Percentiles rank a stretch among this genome's conserved stretches.
phyloP scores from a whole-genome alignment of 2,329 filamentous ascomycete genomes.

The Penicillium sp. region DNA sequence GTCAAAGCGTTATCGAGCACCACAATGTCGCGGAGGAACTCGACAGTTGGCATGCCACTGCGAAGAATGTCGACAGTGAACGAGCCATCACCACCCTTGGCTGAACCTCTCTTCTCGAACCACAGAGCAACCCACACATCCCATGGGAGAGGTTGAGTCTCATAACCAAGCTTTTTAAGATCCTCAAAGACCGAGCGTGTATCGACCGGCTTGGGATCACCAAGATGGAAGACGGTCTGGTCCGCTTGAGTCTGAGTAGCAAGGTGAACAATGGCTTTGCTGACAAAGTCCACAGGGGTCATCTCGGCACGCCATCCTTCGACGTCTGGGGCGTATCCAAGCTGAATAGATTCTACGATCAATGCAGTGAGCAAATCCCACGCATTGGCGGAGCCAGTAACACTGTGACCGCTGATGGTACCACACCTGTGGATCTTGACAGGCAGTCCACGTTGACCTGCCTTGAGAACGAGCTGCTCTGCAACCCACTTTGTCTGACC shows the following conservation, averaged over 20 bases:
- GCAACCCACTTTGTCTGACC: constrained; percentile 81
- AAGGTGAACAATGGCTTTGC: constrained; percentile 69
- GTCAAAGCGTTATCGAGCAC: constrained; percentile 72
- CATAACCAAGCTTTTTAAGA: constrained; percentile 66
- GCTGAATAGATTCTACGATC: constrained; percentile 72
- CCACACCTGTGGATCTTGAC: constrained; percentile 71
- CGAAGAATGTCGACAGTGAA: constrained; percentile 78
- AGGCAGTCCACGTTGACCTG: constrained; percentile 65
- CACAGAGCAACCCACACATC: constrained; percentile 73
- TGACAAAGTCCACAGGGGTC: constrained; percentile 81
- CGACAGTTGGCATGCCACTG: constrained; percentile 74
- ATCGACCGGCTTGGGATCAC: constrained; percentile 69
- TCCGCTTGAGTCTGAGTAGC: constrained; percentile 62
- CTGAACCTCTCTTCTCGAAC: constrained; percentile 66
- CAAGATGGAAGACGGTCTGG: constrained; percentile 70
- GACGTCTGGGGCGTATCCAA: constrained; percentile 69
- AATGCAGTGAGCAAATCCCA: constrained; percentile 76
- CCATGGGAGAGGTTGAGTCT: constrained; percentile 65
- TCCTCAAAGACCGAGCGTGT: constrained; percentile 64
- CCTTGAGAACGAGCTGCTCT: constrained; percentile 70
- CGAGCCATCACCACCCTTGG: constrained; percentile 65
- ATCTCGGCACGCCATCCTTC: constrained; percentile 77
- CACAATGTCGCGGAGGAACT: constrained; percentile 68
- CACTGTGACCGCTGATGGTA: constrained; percentile 76
- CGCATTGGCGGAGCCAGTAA: constrained; percentile 71